phyloP scores from a whole-genome alignment of 768 basidiomycete genomes.

The Asterophora lycoperdoides region DNA sequence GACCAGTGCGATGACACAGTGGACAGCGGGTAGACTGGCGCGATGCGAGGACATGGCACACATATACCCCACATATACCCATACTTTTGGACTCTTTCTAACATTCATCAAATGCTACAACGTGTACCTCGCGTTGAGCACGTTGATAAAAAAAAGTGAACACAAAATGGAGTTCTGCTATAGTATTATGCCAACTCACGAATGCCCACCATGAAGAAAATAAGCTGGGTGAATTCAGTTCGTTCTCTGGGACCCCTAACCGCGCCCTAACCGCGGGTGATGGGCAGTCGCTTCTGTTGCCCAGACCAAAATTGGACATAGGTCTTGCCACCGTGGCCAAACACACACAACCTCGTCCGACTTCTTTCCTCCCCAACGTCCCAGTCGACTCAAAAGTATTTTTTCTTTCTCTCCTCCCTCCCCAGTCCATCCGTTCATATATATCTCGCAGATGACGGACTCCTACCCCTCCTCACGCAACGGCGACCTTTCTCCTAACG shows the following conservation, averaged over 20 bases:
- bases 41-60: neutral
- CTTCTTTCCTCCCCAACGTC: conserved; percentile 51
- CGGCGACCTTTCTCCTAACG: conserved; percentile 59
- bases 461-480: conserved; percentile 67
- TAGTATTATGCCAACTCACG: neutral
- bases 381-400: conserved; percentile 50
- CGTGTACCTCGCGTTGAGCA: conserved; percentile 5
- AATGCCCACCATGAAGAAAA: conserved; percentile 20
- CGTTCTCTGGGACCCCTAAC: neutral
- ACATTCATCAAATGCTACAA: neutral
- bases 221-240: conserved; percentile 27
- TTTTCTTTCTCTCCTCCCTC: conserved; percentile 30
- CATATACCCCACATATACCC: neutral
- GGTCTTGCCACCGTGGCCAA: conserved; percentile 39
- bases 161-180: neutral
- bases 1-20: conserved; percentile 26
- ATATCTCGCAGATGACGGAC: conserved; percentile 59
- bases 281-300: conserved; percentile 39
- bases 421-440: conserved; percentile 26
- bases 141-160: conserved; percentile 3
- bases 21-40: conserved; percentile 2
- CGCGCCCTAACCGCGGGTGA: conserved; percentile 6
- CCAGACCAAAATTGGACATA: conserved; percentile 46
- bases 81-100: neutral
- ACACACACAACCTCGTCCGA: conserved; percentile 45